A percentile compares a stretch with the other conserved stretches of the same genome.
Evolutionary conservation across 192 early-diverging fungal genomes (phyloP).

Genomic region (Backusella tuberculispora): DNA sequence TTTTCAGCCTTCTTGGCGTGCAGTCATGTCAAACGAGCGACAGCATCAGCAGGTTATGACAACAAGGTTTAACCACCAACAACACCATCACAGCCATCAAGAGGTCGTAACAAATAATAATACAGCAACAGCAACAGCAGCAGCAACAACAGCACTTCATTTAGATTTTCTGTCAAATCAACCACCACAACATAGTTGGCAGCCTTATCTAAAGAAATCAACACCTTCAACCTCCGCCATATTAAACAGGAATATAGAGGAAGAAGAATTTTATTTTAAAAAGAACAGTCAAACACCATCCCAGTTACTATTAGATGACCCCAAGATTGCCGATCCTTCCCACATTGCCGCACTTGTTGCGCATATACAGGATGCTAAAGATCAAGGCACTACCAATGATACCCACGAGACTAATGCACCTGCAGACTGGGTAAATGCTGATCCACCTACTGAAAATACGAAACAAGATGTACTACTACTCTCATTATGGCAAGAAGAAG

Average conservation of each 20-base stretch:
- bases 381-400: neutral
- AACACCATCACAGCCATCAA: neutral
- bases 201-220: slow-evolving; percentile 16
- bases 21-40: neutral
- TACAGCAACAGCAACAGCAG: neutral
- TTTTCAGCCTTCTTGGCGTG: neutral
- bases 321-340: slow-evolving; percentile 10
- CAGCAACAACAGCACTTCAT: neutral
- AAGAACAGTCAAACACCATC: slow-evolving; percentile 2
- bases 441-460: neutral
- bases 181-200: neutral
- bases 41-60: neutral
- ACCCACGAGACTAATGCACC: neutral
- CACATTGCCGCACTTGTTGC: slow-evolving; percentile 20
- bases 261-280: slow-evolving; percentile 1
- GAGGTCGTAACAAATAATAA: neutral
- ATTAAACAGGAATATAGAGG: neutral
- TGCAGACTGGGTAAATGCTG: slow-evolving; percentile 4
- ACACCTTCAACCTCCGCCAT: slow-evolving; percentile 12
- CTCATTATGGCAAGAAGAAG: neutral
- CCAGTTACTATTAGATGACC: neutral
- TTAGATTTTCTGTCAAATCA: neutral
- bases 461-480: neutral
- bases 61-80: neutral
- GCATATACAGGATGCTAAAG: slow-evolving; percentile 17